Evolutionary conservation across 257 asterid species (phyloP), one percentile per base, ranked within the genome.

Genomic region (Agastache rugosa): DNA sequence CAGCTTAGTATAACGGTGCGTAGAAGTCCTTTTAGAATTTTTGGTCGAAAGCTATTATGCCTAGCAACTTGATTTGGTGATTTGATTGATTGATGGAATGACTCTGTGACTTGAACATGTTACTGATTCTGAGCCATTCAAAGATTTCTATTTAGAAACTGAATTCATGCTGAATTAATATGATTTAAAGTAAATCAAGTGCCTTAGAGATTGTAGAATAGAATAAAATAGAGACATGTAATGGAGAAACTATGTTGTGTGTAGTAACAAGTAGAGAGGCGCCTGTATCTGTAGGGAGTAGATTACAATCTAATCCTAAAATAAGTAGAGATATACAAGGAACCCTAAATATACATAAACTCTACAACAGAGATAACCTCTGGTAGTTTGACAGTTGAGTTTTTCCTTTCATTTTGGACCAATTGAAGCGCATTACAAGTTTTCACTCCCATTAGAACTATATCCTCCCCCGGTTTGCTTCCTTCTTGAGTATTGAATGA

Each of bases 1-100:
- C 90, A 80, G 71, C 87, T 83, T 74, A 84, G 75, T 76, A 83
- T 83, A 67, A 79, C 83, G 87, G 98, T 94, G 80, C 37, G 93
- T 78, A 44, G 48, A 70, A 72, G 69, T 47, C 35, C 79, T 58
- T 74, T 15, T 55, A 54, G 17, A 47, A 44, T 54, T 20, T 11
- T 69, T 41, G 61, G 39, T 68, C 34, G 15, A 70, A 75, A 48
- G 48, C 66, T 64, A 50, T 69, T 54, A 6, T 45, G 60, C n/a
- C 54, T 74, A 37, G 41, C 55, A 15, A 63, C 61, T 48, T 55
- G 61, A 56, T 27, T 59, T 27, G 65, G 22, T 69, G 1, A 70
- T 72, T 34, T 63, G 41, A 11, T 59, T n/a, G 51, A 48, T 37
- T 53, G 39, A 67, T 54, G 66, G 34, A 34, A 58, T 76, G 66